Percentiles rank a stretch among this genome's conserved stretches.
Evolutionary conservation across 495 filamentous ascomycete species (phyloP).

Genomic region (Lichenothelia convexa): DNA sequence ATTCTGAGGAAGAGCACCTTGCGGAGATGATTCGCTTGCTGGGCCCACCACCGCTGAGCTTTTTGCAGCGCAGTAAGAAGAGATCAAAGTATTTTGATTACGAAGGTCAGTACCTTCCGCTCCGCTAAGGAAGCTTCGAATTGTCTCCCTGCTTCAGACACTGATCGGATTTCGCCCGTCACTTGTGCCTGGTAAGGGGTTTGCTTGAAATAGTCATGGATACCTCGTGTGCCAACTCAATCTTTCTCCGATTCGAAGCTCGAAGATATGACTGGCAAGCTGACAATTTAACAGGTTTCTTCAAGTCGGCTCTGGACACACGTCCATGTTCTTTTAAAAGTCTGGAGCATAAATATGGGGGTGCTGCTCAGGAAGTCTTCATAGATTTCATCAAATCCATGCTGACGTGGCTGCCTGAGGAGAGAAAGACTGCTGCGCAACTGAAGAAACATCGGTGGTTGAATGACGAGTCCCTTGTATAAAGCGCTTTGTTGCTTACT

Average conservation of each 20-base stretch:
- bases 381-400: constrained; percentile 26
- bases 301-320: no score
- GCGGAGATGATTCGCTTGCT: constrained; percentile 30
- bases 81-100: constrained; percentile 22
- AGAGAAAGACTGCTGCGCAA: constrained; percentile 27
- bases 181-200: no score
- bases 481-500: no score
- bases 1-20: constrained; percentile 28
- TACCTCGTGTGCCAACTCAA: constrained; percentile 1
- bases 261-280: no score
- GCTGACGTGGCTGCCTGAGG: constrained; percentile 31
- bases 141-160: neutral
- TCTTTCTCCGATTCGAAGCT: constrained; percentile 2
- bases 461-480: no score
- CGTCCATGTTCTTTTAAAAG: no score
- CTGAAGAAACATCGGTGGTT: constrained; percentile 28
- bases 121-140: no score
- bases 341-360: constrained; percentile 14
- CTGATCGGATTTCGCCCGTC: no score
- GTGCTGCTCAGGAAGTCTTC: constrained; percentile 24
- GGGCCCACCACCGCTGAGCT: constrained; percentile 25
- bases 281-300: no score
- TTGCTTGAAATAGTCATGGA: no score
- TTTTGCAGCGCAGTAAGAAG: constrained; percentile 22
- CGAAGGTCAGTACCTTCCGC: constrained; percentile 20